These are phyloP conservation scores for Oehlia diaphana DNA, from an alignment of 192 early-diverging fungal species.

Conservation along the genomic window DNA sequence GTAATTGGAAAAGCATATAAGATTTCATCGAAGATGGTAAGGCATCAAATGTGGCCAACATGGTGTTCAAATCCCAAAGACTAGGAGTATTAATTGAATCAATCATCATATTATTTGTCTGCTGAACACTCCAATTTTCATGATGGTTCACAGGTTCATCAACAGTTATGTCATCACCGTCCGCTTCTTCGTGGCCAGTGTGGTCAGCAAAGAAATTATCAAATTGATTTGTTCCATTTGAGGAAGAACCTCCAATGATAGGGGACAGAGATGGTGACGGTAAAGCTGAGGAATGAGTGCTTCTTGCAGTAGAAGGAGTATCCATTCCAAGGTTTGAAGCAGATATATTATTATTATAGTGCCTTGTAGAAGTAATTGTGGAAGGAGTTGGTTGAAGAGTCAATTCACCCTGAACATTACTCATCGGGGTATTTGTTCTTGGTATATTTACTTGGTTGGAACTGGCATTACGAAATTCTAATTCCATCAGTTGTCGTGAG, in stretches of 20 bases:
- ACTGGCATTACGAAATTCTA: conserved; percentile 14
- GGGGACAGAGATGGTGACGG: conserved; percentile 55
- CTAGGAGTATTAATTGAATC: conserved; percentile 38
- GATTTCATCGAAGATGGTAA: conserved; percentile 76
- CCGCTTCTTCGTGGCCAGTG: conserved; percentile 19
- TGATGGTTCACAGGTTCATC: conserved; percentile 21
- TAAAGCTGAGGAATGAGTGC: conserved; percentile 42
- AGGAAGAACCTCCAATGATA: conserved; percentile 30
- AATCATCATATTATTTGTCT: conserved; percentile 18
- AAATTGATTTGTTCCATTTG: conserved; percentile 25
- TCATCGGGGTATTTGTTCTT: conserved; percentile 21
- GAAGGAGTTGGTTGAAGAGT: conserved; percentile 20
- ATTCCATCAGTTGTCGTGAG: conserved; percentile 24
- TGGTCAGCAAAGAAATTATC: conserved; percentile 27
- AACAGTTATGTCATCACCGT: conserved; percentile 29
- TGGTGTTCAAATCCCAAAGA: conserved; percentile 44
- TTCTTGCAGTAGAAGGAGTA: conserved; percentile 30
- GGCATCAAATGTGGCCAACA: conserved; percentile 79
- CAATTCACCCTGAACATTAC: conserved; percentile 22
- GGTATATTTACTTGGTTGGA: conserved; percentile 22
- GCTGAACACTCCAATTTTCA: conserved; percentile 37
- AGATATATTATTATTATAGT: conserved; percentile 20
- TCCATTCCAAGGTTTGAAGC: conserved; percentile 30
- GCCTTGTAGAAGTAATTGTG: conserved; percentile 11
- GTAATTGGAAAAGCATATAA: conserved; percentile 86